A percentile compares a stretch with the other conserved stretches of the same genome.
These are phyloP conservation scores for Rhizophora apiculata DNA, from an alignment of 345 rosid species.

Conservation along the genomic window DNA sequence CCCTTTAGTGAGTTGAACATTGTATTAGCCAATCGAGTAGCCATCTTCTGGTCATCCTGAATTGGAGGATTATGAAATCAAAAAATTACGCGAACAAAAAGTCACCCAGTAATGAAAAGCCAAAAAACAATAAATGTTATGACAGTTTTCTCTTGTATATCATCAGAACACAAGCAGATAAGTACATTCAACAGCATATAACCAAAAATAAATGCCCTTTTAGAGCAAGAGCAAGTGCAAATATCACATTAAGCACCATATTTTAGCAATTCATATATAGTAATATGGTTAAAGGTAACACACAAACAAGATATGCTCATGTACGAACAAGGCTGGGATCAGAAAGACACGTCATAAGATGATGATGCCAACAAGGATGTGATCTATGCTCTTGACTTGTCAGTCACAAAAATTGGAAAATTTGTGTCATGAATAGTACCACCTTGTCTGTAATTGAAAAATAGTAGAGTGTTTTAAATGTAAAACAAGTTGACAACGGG, in stretches of 20 bases:
- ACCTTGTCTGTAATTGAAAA: too few relatives aligned
- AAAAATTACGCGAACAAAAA: constrained; percentile 6
- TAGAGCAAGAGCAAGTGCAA: neutral
- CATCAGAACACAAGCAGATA: too few relatives aligned
- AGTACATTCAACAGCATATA: too few relatives aligned
- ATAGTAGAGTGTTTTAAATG: too few relatives aligned
- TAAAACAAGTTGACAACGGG: too few relatives aligned
- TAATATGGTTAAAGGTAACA: neutral
- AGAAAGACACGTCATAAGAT: neutral
- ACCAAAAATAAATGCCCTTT: neutral
- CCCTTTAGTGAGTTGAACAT: constrained; percentile 89
- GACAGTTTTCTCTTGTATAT: neutral
- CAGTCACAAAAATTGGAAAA: neutral
- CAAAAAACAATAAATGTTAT: neutral
- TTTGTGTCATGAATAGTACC: neutral
- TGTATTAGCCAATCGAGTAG: constrained; percentile 65
- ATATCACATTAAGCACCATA: neutral
- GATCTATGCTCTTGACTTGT: neutral
- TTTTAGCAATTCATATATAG: neutral
- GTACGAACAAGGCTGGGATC: neutral
- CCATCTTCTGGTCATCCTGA: constrained; percentile 89
- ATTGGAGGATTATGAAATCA: constrained; percentile 15
- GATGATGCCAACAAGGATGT: neutral
- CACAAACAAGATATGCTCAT: neutral
- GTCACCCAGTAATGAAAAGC: constrained; percentile 1